A percentile compares a stretch with the other conserved stretches of the same genome.
Conservation (phyloP, 2,329 filamentous ascomycete species). For the Didymella exigua region DNA sequence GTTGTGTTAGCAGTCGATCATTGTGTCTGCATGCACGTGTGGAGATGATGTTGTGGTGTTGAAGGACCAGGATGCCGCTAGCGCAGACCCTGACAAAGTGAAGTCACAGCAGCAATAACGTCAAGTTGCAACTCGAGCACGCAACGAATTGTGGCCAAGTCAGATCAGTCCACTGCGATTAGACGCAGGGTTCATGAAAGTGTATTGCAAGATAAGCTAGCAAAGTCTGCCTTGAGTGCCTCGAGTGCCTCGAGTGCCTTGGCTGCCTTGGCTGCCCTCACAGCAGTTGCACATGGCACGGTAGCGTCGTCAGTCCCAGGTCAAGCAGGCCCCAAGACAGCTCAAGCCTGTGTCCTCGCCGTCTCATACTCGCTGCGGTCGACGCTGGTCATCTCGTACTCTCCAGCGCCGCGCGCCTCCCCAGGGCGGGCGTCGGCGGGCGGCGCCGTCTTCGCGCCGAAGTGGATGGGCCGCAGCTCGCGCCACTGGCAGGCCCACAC, state of each 20-base stretch:
- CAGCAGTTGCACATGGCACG: no score
- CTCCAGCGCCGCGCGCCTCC: conserved; percentile 51
- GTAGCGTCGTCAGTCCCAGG: no score
- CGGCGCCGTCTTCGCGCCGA: conserved; percentile 64
- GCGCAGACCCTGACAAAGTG: conserved; percentile 14
- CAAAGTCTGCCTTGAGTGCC: no score
- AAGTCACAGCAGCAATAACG: background rate
- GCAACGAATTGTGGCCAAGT: no score
- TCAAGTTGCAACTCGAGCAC: no score
- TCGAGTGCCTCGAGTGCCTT: no score
- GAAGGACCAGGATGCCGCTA: conserved; percentile 17
- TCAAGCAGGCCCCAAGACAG: conserved; percentile 38
- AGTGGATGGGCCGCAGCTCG: conserved; percentile 86
- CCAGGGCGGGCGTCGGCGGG: conserved; percentile 47
- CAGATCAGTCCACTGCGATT: no score
- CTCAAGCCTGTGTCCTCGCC: no score
- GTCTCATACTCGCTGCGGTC: no score
- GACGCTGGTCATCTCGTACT: conserved; percentile 57
- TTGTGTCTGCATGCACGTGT: conserved; percentile 8
- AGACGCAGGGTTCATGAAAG: no score
- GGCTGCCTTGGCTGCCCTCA: no score
- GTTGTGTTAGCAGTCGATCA: conserved; percentile 27
- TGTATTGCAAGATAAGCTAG: no score
- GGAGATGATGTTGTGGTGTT: conserved; percentile 7
- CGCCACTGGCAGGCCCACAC: conserved; percentile 92